Base-by-base conservation (phyloP, 139 green algal species). In the Medakamo hakoo region DNA sequence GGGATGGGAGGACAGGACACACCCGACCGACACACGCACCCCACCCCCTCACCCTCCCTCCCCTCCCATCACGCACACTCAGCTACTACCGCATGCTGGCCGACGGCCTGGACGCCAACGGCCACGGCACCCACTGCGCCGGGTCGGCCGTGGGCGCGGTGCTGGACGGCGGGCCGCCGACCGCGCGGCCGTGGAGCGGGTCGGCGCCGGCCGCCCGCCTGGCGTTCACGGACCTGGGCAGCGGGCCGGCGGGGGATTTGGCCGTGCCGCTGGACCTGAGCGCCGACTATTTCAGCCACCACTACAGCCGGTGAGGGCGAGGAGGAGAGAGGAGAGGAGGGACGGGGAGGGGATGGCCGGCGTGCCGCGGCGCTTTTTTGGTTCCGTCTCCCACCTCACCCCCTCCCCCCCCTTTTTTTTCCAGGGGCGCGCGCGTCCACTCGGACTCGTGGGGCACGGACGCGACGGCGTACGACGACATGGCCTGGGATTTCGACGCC, bases 41-140 rank as follows among this genome's bases (percentile, higher is more conserved):
- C n/a, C n/a, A n/a, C n/a, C n/a, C n/a, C n/a, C n/a, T n/a, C n/a
- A n/a, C n/a, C n/a, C n/a, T n/a, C n/a, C n/a, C n/a, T n/a, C n/a
- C n/a, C n/a, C n/a, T n/a, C n/a, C n/a, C n/a, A n/a, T n/a, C n/a
- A n/a, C n/a, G n/a, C n/a, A n/a, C n/a, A n/a, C n/a, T n/a, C n/a
- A n/a, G n/a, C 1, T 70, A 69, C 48, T 83, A 83, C 64, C 68
- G 79, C 3, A 59, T 59, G 25, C 29, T 71, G 0, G 73, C 40
- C 16, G 81, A 89, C 65, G 48, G 64, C 19, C 23, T 68, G 14
- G 87, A 95, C 73, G 57, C 49, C 2, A 64, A 80, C 25, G 82
- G 84, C 1, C 87, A 95, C 63, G 87, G 87, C 49, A 94, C 84
- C 20, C 87, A 95, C 71, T 85, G 87, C n/a, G 67, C 56, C n/a